phyloP scores from a whole-genome alignment of 164 flowering plant species.

The Vitis rotundifolia region DNA sequence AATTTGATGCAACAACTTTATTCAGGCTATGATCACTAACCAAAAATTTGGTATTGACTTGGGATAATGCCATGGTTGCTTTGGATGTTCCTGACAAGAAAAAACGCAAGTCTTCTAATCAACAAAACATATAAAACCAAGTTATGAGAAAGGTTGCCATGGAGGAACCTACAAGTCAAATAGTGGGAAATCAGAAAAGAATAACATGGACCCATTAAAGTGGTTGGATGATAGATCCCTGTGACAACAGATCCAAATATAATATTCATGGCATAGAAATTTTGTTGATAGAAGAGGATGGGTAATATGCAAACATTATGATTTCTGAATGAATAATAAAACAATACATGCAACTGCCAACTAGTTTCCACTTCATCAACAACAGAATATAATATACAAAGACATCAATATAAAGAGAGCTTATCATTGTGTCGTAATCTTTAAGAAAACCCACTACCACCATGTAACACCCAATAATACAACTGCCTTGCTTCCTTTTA shows the following conservation, averaged over 20 bases:
- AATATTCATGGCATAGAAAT: too few relatives aligned
- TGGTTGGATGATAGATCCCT: conserved; percentile 82
- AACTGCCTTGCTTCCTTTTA: conserved; percentile 15
- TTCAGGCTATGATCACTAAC: conserved; percentile 26
- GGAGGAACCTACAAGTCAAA: conserved; percentile 54
- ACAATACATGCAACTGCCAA: too few relatives aligned
- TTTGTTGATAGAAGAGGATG: too few relatives aligned
- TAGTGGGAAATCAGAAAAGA: conserved; percentile 63
- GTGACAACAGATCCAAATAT: conserved; percentile 7
- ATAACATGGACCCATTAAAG: conserved; percentile 69
- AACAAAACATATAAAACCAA: background rate
- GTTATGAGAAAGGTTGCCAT: background rate
- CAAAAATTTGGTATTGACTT: conserved; percentile 53
- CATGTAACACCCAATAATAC: too few relatives aligned
- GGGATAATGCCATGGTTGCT: conserved; percentile 74
- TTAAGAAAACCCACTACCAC: too few relatives aligned
- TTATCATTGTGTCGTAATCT: too few relatives aligned
- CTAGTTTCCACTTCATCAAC: too few relatives aligned
- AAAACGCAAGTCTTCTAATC: background rate
- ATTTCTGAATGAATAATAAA: too few relatives aligned
- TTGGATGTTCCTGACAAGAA: conserved; percentile 65
- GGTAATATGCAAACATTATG: too few relatives aligned
- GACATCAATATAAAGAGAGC: background rate
- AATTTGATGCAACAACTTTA: background rate
- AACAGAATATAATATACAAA: too few relatives aligned